Conservation (phyloP, 129 eudicot species). For the Pittosporum tobira region DNA sequence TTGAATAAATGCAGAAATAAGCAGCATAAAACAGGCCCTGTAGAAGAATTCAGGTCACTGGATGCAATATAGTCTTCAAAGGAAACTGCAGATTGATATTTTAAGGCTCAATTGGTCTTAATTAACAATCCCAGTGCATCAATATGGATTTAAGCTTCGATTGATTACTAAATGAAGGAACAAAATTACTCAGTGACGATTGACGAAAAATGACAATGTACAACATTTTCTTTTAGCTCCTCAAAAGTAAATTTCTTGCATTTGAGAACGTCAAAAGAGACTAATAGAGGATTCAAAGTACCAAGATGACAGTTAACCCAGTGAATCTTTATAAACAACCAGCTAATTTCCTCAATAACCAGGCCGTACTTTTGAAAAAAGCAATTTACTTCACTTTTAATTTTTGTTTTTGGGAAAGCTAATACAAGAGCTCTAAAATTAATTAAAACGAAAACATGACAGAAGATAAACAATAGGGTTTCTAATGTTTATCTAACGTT, state of each 20-base stretch:
- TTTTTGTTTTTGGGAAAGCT: background rate
- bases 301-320: too few species aligned
- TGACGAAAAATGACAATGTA: too few species aligned
- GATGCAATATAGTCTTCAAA: background rate
- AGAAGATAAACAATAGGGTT: background rate
- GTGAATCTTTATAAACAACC: too few species aligned
- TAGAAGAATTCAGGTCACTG: background rate
- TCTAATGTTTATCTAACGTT: background rate
- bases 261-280: too few species aligned
- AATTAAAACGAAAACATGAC: background rate
- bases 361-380: too few species aligned
- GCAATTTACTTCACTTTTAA: too few species aligned
- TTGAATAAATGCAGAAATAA: background rate
- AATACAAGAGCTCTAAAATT: too few species aligned
- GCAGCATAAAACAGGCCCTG: background rate
- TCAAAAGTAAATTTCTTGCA: too few species aligned
- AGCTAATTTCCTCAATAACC: too few species aligned
- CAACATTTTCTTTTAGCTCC: background rate
- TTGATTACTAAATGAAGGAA: background rate
- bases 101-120: background rate
- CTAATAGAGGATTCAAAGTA: too few species aligned
- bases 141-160: background rate
- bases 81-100: background rate
- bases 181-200: background rate
- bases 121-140: background rate